These are phyloP conservation scores for Schizochytrium sp. DNA, from an alignment of 108 stramenopile species.

Conservation along the genomic window DNA sequence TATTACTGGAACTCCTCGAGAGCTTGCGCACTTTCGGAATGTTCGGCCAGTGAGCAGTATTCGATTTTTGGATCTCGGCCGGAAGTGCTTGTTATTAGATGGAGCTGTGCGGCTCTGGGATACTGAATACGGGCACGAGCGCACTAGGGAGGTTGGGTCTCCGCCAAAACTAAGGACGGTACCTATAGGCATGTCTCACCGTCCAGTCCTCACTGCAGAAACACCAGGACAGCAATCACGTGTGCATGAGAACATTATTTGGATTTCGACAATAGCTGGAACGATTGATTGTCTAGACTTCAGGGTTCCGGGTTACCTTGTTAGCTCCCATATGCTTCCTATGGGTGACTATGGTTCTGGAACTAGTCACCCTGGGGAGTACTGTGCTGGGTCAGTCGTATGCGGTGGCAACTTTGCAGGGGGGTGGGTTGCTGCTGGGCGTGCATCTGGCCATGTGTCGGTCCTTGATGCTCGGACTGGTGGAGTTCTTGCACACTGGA, in stretches of 20 bases:
- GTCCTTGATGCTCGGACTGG: slow-evolving; percentile 23
- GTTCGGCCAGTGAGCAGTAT: neutral
- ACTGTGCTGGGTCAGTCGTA: slow-evolving; percentile 25
- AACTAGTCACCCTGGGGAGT: neutral
- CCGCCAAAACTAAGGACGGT: neutral
- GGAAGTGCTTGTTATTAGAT: slow-evolving; percentile 16
- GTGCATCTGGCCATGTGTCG: slow-evolving; percentile 40
- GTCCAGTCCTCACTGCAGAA: slow-evolving; percentile 6
- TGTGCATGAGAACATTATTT: neutral
- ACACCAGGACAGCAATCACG: slow-evolving; percentile 10
- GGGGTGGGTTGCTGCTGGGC: slow-evolving; percentile 38
- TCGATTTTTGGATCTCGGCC: slow-evolving; percentile 2
- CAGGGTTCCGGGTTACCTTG: neutral
- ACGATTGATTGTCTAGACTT: slow-evolving; percentile 36
- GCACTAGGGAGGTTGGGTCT: neutral
- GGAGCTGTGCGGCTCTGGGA: slow-evolving; percentile 53
- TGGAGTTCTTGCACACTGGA: slow-evolving; percentile 21
- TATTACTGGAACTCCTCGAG: neutral
- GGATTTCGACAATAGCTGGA: slow-evolving; percentile 8
- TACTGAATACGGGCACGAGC: slow-evolving; percentile 10
- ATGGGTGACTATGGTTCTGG: neutral
- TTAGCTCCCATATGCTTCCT: slow-evolving; percentile 24
- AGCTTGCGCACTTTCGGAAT: neutral
- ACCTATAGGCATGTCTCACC: slow-evolving; percentile 41
- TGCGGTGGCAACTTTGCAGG: slow-evolving; percentile 4